Conservation (phyloP, 2,329 filamentous ascomycete genomes). For the Hypoxylon sp. region DNA sequence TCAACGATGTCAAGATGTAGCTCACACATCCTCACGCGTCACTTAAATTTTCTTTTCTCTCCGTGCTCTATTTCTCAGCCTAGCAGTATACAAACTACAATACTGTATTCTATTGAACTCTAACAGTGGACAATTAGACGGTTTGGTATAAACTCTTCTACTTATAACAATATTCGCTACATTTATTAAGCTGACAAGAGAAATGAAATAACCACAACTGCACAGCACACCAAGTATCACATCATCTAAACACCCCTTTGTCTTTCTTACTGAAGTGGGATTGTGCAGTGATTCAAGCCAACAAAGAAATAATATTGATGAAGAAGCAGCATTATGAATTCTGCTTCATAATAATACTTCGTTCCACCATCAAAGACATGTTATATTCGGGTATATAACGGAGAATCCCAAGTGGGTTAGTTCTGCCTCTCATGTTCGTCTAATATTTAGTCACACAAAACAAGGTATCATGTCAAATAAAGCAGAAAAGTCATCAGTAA, state of each 20-base stretch:
- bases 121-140: neutral
- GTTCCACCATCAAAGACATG: neutral
- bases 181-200: neutral
- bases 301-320: neutral
- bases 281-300: neutral
- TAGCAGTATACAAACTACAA: neutral
- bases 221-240: neutral
- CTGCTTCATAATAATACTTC: neutral
- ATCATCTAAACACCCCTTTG: neutral
- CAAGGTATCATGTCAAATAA: constrained; percentile 3
- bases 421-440: neutral
- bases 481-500: neutral
- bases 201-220: neutral
- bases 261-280: neutral
- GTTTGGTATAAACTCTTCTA: too few species aligned
- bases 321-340: neutral
- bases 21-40: too few species aligned
- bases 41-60: too few species aligned
- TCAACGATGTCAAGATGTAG: too few species aligned
- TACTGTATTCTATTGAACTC: too few species aligned
- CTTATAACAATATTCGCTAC: too few species aligned
- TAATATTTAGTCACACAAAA: neutral
- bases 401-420: neutral
- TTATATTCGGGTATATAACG: neutral
- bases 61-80: too few species aligned